Base-by-base conservation (phyloP, 441 rosid genomes). In the Corymbia calophylla region DNA sequence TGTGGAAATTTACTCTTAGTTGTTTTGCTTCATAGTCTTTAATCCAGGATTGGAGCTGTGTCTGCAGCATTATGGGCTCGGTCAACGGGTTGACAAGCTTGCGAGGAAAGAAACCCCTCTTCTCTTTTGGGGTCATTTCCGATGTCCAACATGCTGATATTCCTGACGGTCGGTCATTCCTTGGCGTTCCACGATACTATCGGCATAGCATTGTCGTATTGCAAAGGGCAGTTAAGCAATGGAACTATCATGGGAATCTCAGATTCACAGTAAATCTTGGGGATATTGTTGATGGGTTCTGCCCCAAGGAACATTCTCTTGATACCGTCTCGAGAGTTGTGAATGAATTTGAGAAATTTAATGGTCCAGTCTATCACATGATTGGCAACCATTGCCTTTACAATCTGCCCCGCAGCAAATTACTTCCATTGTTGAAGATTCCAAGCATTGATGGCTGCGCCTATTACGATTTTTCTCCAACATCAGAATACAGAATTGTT, bases 361-460 rank as follows among this genome's bases (percentile, higher is more conserved):
- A 92, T 10, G 97, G 99, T 53, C 95, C 95, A 3, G 93, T 94
- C 21, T 94, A 95, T 94, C 99, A 98, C 90, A 91, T 96, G 96
- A 97, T 98, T 86, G 99, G 99, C 15, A 96, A 98, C 89, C 99
- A 98, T 91, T 97, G 99, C 89, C 96, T 97, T 21, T 98, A 98
- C 93, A 97, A 97, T 91, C 99, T 98, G 90, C 96, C 97, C 10
- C 97, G 99, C 9, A 92, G 93, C 87, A 90, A 95, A 90, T 87
- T 97, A 86, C 97, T 97, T 85, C 98, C 99, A 2, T 91, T 97
- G 11, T 91, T 98, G 91, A 95, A 95, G 88, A 97, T 96, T 88
- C 94, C 93, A 9, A 91, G 91, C 90, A 49, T 55, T 53, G 94
- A 93, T 86, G 91, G 93, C 15, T 91, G 85, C 84, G 99, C 99